Evolutionary conservation across 2,329 filamentous ascomycete genomes (phyloP).

Genomic region (Cercospora sojina): DNA sequence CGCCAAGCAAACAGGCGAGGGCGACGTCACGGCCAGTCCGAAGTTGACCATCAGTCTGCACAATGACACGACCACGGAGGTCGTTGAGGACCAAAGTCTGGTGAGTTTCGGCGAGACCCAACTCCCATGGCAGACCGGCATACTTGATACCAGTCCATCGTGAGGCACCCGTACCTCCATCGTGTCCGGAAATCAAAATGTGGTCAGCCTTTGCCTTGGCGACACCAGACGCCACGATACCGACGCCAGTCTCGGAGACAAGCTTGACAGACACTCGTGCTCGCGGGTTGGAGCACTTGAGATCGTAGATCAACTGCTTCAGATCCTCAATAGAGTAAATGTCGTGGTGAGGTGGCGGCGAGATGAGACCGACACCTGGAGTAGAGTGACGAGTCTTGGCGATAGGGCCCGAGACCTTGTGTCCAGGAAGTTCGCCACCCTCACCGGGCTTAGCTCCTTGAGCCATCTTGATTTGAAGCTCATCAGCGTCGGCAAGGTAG

Average conservation of each 20-base stretch:
- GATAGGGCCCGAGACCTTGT: constrained; percentile 94
- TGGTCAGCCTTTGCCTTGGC: constrained; percentile 97
- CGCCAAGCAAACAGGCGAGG: constrained; percentile 89
- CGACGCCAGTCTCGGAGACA: constrained; percentile 94
- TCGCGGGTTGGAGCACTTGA: constrained; percentile 93
- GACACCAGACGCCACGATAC: constrained; percentile 95
- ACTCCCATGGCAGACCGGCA: constrained; percentile 91
- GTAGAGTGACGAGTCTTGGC: constrained; percentile 94
- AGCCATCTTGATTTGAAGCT: constrained; percentile 99
- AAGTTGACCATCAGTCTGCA: constrained; percentile 94
- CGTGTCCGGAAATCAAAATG: constrained; percentile 93
- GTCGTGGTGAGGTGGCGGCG: constrained; percentile 93
- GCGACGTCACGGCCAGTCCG: constrained; percentile 90
- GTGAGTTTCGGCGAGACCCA: constrained; percentile 95
- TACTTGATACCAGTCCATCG: constrained; percentile 99
- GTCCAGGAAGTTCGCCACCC: constrained; percentile 92
- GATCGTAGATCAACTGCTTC: constrained; percentile 95
- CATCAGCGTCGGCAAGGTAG: constrained; percentile 91
- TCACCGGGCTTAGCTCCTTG: constrained; percentile 97
- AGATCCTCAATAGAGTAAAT: constrained; percentile 98
- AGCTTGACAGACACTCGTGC: constrained; percentile 94
- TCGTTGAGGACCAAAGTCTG: constrained; percentile 96
- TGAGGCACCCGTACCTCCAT: constrained; percentile 94
- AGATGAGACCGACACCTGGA: constrained; percentile 92
- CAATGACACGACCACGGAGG: constrained; percentile 88